Percentiles rank a stretch among this genome's conserved stretches.
phyloP scores from a whole-genome alignment of 2,329 filamentous ascomycete species.

The Conoideocrella luteorostrata region DNA sequence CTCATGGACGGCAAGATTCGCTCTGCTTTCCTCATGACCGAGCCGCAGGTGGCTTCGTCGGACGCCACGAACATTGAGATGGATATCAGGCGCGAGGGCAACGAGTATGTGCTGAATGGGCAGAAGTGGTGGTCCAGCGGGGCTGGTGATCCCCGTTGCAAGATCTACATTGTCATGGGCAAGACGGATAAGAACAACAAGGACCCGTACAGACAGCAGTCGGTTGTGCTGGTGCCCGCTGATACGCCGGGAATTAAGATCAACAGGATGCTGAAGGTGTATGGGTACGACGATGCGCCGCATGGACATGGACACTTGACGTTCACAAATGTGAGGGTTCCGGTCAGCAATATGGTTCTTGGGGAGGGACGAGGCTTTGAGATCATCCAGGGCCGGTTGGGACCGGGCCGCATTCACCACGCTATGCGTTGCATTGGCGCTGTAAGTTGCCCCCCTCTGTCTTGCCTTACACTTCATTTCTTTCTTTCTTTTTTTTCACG shows the following conservation, averaged over 20 bases:
- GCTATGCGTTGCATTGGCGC: conserved; percentile 93
- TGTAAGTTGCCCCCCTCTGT: conserved; percentile 33
- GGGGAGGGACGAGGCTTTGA: conserved; percentile 94
- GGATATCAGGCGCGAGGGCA: conserved; percentile 72
- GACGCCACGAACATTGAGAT: conserved; percentile 93
- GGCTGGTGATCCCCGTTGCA: conserved; percentile 85
- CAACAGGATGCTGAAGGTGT: conserved; percentile 87
- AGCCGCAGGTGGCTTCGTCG: conserved; percentile 79
- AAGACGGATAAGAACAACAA: conserved; percentile 73
- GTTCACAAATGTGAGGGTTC: conserved; percentile 87
- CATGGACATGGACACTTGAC: conserved; percentile 92
- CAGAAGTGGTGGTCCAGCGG: conserved; percentile 99
- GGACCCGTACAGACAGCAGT: conserved; percentile 83
- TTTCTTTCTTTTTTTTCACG: background rate
- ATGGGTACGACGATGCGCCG: conserved; percentile 96
- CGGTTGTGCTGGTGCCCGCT: conserved; percentile 81
- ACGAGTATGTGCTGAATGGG: conserved; percentile 88
- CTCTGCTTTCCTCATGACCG: conserved; percentile 90
- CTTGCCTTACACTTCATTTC: background rate
- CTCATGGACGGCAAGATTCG: conserved; percentile 79
- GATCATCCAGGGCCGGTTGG: conserved; percentile 94
- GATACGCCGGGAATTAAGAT: conserved; percentile 81
- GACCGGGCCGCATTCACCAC: conserved; percentile 94
- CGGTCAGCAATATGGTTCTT: conserved; percentile 75
- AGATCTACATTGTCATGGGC: conserved; percentile 94